Conservation (phyloP, 345 rosid species). For the Boechera stricta region DNA sequence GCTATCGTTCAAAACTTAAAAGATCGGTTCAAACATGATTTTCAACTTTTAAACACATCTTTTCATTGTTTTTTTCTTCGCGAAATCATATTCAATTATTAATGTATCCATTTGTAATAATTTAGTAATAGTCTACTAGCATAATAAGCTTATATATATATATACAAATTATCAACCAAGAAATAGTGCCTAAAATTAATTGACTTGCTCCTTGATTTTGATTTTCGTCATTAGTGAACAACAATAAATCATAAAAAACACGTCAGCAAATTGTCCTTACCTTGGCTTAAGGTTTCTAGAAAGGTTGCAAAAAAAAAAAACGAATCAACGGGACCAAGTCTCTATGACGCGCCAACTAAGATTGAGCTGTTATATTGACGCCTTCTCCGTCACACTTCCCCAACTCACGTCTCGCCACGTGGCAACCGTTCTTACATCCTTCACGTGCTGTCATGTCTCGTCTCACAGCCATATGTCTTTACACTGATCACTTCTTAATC, state of each 20-base stretch:
- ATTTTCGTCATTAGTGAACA: not conserved
- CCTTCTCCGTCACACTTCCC: constrained; percentile 42
- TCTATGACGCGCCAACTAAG: constrained; percentile 39
- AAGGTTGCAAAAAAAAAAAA: too few relatives aligned
- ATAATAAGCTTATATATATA: too few relatives aligned
- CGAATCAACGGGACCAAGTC: constrained; percentile 34
- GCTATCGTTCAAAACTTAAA: constrained; percentile 4
- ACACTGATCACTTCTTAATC: not conserved
- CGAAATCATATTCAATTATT: constrained; percentile 13
- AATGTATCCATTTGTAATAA: not conserved
- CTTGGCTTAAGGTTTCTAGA: not conserved
- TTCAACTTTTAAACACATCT: not conserved
- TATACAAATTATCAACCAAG: not conserved
- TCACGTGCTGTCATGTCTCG: constrained; percentile 23
- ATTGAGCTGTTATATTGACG: constrained; percentile 40
- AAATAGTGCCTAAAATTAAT: not conserved
- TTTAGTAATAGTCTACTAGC: not conserved
- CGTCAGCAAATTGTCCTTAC: not conserved
- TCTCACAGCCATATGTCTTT: constrained; percentile 1
- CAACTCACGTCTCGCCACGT: constrained; percentile 35
- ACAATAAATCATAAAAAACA: not conserved
- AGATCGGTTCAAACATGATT: constrained; percentile 30
- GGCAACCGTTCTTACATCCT: constrained; percentile 21
- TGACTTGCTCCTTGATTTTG: not conserved
- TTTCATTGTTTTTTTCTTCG: not conserved